These are phyloP conservation scores for Dactylonectria estremocensis DNA, from an alignment of 2,329 filamentous ascomycete species.

Conservation along the genomic window DNA sequence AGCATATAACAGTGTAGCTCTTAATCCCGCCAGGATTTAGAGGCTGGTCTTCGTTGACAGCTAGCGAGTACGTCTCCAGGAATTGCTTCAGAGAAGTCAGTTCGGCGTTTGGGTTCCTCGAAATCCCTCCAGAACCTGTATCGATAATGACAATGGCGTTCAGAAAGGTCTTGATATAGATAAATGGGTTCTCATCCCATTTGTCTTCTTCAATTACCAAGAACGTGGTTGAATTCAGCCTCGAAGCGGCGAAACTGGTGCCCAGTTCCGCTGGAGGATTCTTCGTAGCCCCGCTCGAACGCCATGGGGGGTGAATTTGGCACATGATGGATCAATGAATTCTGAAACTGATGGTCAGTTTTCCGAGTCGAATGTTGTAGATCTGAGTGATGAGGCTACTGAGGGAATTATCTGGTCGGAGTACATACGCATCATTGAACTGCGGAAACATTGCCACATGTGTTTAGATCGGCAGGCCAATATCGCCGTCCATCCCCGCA, in stretches of 20 bases:
- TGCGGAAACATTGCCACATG: no score
- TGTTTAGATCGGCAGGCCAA: no score
- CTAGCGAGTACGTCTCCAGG: constrained; percentile 58
- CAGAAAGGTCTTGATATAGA: constrained; percentile 61
- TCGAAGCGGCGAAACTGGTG: constrained; percentile 14
- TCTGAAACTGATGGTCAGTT: no score
- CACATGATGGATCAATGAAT: no score
- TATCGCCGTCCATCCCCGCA: no score
- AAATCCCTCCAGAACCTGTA: constrained; percentile 60
- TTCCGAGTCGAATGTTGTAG: no score
- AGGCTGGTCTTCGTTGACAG: constrained; percentile 51
- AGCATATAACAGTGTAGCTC: constrained; percentile 59
- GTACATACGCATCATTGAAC: no score
- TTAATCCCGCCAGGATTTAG: constrained; percentile 55
- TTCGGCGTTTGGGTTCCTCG: constrained; percentile 44
- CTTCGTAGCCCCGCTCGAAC: not conserved
- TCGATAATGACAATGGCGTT: constrained; percentile 58
- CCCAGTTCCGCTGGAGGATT: not conserved
- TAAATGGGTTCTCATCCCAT: constrained; percentile 60
- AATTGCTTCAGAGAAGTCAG: constrained; percentile 55
- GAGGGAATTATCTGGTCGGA: no score
- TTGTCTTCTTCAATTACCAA: constrained; percentile 60
- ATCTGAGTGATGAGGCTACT: no score
- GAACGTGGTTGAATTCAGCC: constrained; percentile 61
- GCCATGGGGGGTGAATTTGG: no score